phyloP scores from a whole-genome alignment of 805 yeast species.

The Limtongozyma cylindracea region DNA sequence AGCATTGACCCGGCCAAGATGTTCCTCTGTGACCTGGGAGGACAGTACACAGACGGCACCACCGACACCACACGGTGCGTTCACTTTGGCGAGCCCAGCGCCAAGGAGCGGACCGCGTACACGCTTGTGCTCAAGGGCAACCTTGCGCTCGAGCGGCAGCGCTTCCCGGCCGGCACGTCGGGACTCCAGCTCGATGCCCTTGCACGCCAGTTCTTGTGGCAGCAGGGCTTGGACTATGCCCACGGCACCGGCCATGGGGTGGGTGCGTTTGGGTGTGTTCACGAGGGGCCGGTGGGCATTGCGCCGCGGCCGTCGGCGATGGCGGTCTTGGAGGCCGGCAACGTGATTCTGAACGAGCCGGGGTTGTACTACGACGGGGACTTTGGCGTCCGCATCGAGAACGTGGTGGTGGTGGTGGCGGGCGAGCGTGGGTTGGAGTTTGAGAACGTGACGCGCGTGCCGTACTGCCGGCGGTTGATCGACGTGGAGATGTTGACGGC shows the following conservation, averaged over 20 bases:
- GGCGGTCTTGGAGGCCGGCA: constrained; percentile 26
- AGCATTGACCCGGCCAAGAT: constrained; percentile 41
- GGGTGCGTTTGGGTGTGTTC: constrained; percentile 80
- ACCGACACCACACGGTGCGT: constrained; percentile 86
- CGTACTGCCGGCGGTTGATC: constrained; percentile 59
- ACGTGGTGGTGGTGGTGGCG: constrained; percentile 40
- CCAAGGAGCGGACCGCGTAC: constrained; percentile 36
- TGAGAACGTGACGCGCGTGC: constrained; percentile 68
- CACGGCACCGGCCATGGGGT: constrained; percentile 98
- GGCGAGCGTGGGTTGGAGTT: constrained; percentile 29
- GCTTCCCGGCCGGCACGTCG: constrained; percentile 43
- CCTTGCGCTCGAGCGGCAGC: constrained; percentile 56
- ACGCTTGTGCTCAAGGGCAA: constrained; percentile 85
- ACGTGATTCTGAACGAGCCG: constrained; percentile 76
- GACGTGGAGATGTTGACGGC: constrained; percentile 25
- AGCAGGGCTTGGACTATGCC: constrained; percentile 59
- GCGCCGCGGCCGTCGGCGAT: constrained; percentile 7
- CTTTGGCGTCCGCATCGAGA: constrained; percentile 77
- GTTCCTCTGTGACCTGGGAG: constrained; percentile 73
- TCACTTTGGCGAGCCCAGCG: constrained; percentile 21
- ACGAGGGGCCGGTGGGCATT: constrained; percentile 72
- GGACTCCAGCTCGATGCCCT: constrained; percentile 59
- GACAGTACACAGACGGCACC: constrained; percentile 83
- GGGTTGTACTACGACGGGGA: constrained; percentile 83
- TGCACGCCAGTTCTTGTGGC: constrained; percentile 69